Percentiles rank a stretch among this genome's conserved stretches.
These are phyloP conservation scores for Yamadazyma sp. DNA, from an alignment of 805 yeast species.

Conservation along the genomic window DNA sequence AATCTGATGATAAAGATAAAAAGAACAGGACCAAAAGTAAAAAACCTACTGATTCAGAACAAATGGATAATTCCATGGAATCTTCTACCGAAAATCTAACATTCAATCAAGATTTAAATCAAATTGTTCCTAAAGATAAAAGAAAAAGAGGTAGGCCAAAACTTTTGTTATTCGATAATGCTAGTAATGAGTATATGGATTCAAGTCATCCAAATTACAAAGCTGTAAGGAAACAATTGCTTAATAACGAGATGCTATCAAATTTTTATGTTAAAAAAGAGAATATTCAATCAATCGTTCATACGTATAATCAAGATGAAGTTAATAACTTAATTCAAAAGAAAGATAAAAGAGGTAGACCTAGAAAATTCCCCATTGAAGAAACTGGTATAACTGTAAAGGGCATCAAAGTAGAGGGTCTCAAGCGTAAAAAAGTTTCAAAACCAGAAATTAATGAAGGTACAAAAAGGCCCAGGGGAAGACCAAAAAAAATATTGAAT, in stretches of 20 bases:
- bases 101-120: conserved; percentile 3
- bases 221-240: conserved; percentile 26
- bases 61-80: background rate
- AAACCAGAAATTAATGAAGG: conserved; percentile 1
- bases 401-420: conserved; percentile 41
- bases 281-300: background rate
- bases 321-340: conserved; percentile 32
- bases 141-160: conserved; percentile 43
- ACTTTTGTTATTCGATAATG: conserved; percentile 37
- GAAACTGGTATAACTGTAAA: conserved; percentile 43
- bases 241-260: conserved; percentile 5
- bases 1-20: background rate
- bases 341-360: conserved; percentile 49
- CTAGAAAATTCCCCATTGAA: conserved; percentile 48
- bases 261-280: conserved; percentile 6
- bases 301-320: conserved; percentile 26
- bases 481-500: conserved; percentile 11
- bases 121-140: conserved; percentile 12
- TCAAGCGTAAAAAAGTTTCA: conserved; percentile 13
- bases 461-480: conserved; percentile 13
- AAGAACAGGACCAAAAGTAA: conserved; percentile 1
- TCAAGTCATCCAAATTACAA: conserved; percentile 41
- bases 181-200: conserved; percentile 40
- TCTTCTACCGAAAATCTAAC: background rate
- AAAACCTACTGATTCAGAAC: background rate